These are phyloP conservation scores for Diaporthe batatas DNA, from an alignment of 2,329 filamentous ascomycete genomes.

Conservation along the genomic window DNA sequence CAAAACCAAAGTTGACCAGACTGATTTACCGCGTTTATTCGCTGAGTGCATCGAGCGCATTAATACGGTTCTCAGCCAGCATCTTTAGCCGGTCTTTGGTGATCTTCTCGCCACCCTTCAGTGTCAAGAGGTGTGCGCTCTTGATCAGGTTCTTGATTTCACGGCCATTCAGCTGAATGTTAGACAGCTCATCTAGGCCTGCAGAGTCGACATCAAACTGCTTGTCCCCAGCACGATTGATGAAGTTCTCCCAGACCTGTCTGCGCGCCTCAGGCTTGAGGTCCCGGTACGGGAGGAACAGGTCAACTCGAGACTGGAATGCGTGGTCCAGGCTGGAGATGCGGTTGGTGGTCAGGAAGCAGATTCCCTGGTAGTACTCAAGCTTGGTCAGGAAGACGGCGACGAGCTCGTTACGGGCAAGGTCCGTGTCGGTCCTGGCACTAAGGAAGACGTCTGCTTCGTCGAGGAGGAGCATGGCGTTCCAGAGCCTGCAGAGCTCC, in stretches of 20 bases:
- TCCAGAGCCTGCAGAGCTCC: conserved; percentile 56
- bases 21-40: neutral
- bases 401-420: conserved; percentile 57
- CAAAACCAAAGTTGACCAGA: neutral
- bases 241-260: conserved; percentile 55
- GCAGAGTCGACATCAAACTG: conserved; percentile 50
- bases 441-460: conserved; percentile 60
- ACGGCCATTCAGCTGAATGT: conserved; percentile 60
- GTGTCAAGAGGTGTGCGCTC: conserved; percentile 53
- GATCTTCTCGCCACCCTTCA: conserved; percentile 49
- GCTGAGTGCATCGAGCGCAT: conserved; percentile 41
- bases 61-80: conserved; percentile 51
- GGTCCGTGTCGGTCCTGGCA: conserved; percentile 49
- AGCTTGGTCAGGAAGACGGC: conserved; percentile 51
- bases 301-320: conserved; percentile 54
- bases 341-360: conserved; percentile 56
- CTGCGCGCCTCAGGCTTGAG: conserved; percentile 48
- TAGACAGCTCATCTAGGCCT: conserved; percentile 53
- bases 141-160: conserved; percentile 66
- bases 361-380: conserved; percentile 55
- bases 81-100: conserved; percentile 49
- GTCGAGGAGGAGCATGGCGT: conserved; percentile 58
- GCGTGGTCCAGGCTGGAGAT: conserved; percentile 53
- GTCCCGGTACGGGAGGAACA: conserved; percentile 51
- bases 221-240: conserved; percentile 48